These are phyloP conservation scores for Lathyrus aphaca DNA, from an alignment of 306 rosid species.

Conservation along the genomic window DNA sequence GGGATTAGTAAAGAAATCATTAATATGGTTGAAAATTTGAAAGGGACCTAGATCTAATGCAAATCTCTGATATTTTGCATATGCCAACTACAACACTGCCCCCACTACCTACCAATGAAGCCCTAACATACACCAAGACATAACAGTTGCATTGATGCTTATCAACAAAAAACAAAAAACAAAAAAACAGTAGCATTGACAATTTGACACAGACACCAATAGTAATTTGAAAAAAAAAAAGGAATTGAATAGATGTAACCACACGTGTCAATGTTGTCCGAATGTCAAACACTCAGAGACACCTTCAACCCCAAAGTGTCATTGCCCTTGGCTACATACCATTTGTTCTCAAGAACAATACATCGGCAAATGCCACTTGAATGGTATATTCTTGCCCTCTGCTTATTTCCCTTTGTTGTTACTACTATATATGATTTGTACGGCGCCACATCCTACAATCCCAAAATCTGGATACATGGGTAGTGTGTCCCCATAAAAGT, in stretches of 20 bases:
- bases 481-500: not conserved
- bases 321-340: not conserved
- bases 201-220: not conserved
- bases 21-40: not conserved
- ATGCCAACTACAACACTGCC: too few species aligned
- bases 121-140: too few species aligned
- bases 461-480: not conserved
- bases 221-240: not conserved
- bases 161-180: too few species aligned
- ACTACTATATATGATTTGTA: not conserved
- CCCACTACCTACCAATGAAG: too few species aligned
- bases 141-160: too few species aligned
- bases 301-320: not conserved
- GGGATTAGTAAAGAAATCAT: not conserved
- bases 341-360: not conserved
- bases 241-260: not conserved
- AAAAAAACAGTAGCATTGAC: too few species aligned
- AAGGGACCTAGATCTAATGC: not conserved
- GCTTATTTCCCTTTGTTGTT: constrained; percentile 6
- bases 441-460: not conserved
- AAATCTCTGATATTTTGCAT: too few species aligned
- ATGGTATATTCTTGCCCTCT: not conserved
- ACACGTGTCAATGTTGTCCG: not conserved
- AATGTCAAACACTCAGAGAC: not conserved
- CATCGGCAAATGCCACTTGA: not conserved